phyloP scores from a whole-genome alignment of 352 stramenopile genomes.

The Globisporangium apiculatum region DNA sequence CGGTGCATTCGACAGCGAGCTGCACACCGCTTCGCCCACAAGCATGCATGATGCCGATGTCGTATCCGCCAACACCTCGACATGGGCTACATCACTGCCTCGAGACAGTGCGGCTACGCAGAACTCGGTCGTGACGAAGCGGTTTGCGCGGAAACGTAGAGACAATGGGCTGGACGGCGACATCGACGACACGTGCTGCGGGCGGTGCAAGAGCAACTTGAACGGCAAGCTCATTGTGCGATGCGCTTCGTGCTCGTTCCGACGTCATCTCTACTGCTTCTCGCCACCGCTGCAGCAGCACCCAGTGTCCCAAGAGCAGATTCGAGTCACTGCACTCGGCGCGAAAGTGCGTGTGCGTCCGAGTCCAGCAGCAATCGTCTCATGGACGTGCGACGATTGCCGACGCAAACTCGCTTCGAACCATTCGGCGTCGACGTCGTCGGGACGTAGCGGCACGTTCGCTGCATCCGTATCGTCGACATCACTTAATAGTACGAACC shows the following conservation, averaged over 20 bases:
- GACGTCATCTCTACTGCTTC: constrained; percentile 67
- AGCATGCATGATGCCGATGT: too few relatives aligned
- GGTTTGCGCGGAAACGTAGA: background rate
- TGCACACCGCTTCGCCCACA: too few relatives aligned
- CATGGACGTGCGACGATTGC: constrained; percentile 24
- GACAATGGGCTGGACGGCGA: background rate
- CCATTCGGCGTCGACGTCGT: background rate
- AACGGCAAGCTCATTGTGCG: constrained; percentile 56
- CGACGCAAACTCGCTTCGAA: constrained; percentile 1
- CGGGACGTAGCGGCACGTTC: background rate
- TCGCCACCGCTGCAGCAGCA: constrained; percentile 53
- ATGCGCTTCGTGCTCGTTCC: constrained; percentile 41
- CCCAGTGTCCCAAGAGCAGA: constrained; percentile 23
- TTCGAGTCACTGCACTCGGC: constrained; percentile 3
- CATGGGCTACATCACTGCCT: too few relatives aligned
- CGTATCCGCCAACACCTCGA: too few relatives aligned
- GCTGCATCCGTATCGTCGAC: too few relatives aligned
- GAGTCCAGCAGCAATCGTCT: constrained; percentile 8
- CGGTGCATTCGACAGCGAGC: too few relatives aligned
- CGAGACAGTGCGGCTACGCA: too few relatives aligned
- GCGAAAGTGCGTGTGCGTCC: constrained; percentile 6
- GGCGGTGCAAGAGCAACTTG: constrained; percentile 53
- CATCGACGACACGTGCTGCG: constrained; percentile 14
- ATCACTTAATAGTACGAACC: too few relatives aligned
- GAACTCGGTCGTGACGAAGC: background rate